Evolutionary conservation across 768 basidiomycete species (phyloP), one percentile per base, ranked within the genome.

Genomic region (Mycena metata): DNA sequence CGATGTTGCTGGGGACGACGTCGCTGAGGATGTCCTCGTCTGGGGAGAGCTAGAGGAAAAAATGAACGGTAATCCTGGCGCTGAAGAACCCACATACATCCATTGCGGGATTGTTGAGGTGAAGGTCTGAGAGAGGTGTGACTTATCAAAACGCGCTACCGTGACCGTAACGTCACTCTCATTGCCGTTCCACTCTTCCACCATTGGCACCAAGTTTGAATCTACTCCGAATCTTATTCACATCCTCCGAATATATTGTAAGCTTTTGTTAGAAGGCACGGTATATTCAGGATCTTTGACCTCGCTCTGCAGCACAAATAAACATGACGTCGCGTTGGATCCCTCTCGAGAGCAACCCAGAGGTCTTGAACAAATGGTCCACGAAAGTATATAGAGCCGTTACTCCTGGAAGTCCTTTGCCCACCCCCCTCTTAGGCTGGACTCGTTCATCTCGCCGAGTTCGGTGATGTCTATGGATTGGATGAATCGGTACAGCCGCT

Each of bases 21-120:
- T 97, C 96, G 74, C 93, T 94, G 68, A 98, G 85, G 56, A 95
- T 91, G 78, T 96, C 96, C 60, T 96, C 95, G 13, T 88, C 86
- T 77, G 81, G 82, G 26, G 79, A 39, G 11, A 60, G 57, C 65
- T 66, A 42, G 41, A 51, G 41, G 23, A 45, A 19, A 26, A n/a
- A 35, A 42, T 52, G 24, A 56, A 23, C 30, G 35, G 9, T 15
- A 4, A n/a, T 9, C n/a, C 2, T 24, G 50, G 49, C 2, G 49
- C 39, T 12, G 1, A 43, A n/a, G 21, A 8, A 42, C 7, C 13
- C 33, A 57, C 60, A 21, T 17, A 64, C 67, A 13, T 59, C 61
- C 61, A 69, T 69, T 57, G 35, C 10, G 9, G 19, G 3, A 39
- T 12, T 26, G 41, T 15, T 33, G n/a, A 42, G 41, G 23, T 41